Conservation (phyloP, 345 rosid species). For the Gossypium bickii region DNA sequence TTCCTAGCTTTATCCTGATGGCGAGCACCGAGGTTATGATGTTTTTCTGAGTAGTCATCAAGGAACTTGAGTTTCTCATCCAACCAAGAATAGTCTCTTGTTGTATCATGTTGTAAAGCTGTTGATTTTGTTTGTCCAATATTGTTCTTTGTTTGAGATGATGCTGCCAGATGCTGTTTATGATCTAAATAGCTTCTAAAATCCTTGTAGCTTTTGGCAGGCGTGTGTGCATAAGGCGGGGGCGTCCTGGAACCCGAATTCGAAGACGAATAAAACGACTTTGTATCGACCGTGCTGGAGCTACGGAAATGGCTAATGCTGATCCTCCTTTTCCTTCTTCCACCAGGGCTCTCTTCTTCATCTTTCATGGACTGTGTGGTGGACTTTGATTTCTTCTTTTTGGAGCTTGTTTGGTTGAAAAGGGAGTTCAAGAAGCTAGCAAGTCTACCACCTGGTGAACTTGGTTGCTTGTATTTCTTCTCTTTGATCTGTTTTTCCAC, state of each 20-base stretch:
- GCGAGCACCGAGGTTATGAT: not conserved
- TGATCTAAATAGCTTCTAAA: conserved; percentile 49
- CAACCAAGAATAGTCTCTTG: conserved; percentile 30
- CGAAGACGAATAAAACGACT: conserved; percentile 56
- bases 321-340: conserved; percentile 75
- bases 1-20: conserved; percentile 11
- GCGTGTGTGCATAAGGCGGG: conserved; percentile 57
- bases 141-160: conserved; percentile 22
- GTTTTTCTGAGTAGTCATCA: conserved; percentile 13
- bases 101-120: conserved; percentile 13
- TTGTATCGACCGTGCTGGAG: conserved; percentile 46
- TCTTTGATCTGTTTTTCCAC: conserved; percentile 45
- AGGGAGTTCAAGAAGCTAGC: conserved; percentile 89
- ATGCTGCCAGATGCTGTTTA: conserved; percentile 29
- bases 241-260: conserved; percentile 76
- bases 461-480: conserved; percentile 72
- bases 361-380: conserved; percentile 46
- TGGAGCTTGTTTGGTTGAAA: conserved; percentile 68
- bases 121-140: conserved; percentile 13
- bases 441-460: conserved; percentile 84
- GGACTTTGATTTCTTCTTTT: conserved; percentile 62
- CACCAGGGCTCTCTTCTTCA: conserved; percentile 62
- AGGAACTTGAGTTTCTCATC: conserved; percentile 37
- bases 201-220: conserved; percentile 53
- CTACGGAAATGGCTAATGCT: conserved; percentile 85